Base-by-base conservation (phyloP, 2,329 filamentous ascomycete genomes). In the Metarhizium robertsii region DNA sequence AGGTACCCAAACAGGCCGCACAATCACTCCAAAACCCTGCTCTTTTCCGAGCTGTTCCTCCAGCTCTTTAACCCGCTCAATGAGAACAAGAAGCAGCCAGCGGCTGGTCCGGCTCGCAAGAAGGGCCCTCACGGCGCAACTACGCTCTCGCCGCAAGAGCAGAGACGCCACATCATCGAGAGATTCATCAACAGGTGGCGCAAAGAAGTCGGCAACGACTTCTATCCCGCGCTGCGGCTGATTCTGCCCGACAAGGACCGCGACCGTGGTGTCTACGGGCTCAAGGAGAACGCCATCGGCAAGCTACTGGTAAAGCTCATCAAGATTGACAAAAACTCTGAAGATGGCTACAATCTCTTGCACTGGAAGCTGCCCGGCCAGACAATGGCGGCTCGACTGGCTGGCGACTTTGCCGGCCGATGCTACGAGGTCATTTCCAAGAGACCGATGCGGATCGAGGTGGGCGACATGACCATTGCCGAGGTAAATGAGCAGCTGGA, bases 191-290 rank as follows among this genome's bases (percentile, higher is more conserved):
- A 81, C 14, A 80, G 84, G 68, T 99, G 94, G 94, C 83, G 92
- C 43, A 83, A 84, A 55, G 86, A 96, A 58, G 92, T 96, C 25
- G 94, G 94, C 30, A 76, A 90, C 62, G 94, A 99, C 69, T 89
- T 99, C 64, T 97, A 94, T 66, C 94, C 94, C 0, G 92, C 90
- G 2, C 81, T 99, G 69, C 85, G 94, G 20, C 80, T 99, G 50
- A 96, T 97, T 56, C 78, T 96, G 3, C 92, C 92, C 0, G 90
- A 95, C 64, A 95, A 95, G 67, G 94, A 99, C 66, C 84, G 91
- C 43, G 91, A 97, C 65, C 83, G 94, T 50, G 87, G 88, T 18
- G 91, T 96, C 76, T 99, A 97, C 65, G 90, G 92, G 1, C 76
- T 99, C 45, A 97, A 97, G 67, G 94, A 99, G 74, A 92, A 87